Conservation (phyloP, 2,329 filamentous ascomycete species). For the Colletotrichum sublineola region DNA sequence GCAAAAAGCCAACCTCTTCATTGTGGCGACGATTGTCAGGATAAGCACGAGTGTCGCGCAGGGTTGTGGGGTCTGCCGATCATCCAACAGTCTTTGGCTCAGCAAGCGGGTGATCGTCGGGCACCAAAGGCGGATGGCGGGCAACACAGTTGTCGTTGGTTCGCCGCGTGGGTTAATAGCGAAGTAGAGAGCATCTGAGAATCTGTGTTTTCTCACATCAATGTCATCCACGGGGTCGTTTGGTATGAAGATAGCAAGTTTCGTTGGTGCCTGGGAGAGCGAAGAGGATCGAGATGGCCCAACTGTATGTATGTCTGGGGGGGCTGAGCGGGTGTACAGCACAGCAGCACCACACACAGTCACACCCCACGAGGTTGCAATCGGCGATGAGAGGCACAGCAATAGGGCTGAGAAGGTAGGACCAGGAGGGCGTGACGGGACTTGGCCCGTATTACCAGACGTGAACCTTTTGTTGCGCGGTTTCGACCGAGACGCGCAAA, state of each 20-base stretch:
- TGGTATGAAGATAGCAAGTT: conserved; percentile 38
- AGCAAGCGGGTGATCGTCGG: conserved; percentile 7
- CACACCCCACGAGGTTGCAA: conserved; percentile 32
- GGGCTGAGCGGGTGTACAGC: conserved; percentile 40
- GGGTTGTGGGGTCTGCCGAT: conserved; percentile 5
- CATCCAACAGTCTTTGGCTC: conserved; percentile 20
- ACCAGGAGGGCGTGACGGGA: not conserved
- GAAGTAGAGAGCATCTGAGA: not conserved
- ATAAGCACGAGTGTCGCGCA: conserved; percentile 14
- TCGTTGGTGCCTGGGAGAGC: conserved; percentile 23
- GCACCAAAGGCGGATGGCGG: too few species aligned
- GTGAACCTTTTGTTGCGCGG: not conserved
- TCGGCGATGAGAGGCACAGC: conserved; percentile 33
- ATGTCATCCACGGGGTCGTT: not conserved
- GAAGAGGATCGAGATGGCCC: conserved; percentile 34
- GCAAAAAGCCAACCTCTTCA: conserved; percentile 16
- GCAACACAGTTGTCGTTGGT: not conserved
- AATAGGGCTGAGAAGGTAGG: conserved; percentile 32
- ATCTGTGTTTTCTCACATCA: not conserved
- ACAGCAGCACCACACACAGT: conserved; percentile 34
- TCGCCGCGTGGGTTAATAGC: conserved; percentile 5
- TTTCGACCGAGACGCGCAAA: conserved; percentile 16
- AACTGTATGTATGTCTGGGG: conserved; percentile 30
- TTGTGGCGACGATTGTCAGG: conserved; percentile 6
- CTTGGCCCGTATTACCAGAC: not conserved